Conservation (phyloP, 73 alveolate species). For the Halteria grandinella region DNA sequence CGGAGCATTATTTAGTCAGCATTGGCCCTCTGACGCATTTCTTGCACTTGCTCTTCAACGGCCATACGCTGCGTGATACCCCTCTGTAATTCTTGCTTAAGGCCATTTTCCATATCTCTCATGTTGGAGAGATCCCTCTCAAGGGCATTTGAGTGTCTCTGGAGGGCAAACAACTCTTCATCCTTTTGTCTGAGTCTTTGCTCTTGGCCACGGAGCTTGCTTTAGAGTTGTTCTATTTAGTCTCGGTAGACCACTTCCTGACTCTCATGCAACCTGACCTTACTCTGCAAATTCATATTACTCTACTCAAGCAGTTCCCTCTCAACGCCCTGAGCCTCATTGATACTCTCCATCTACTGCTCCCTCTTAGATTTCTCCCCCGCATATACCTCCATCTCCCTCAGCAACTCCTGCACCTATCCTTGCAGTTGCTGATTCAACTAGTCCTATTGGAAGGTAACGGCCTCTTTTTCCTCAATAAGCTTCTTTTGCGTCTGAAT, state of each 20-base stretch:
- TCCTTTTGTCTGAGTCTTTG: conserved; percentile 13
- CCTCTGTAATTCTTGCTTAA: conserved; percentile 4
- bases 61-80: not conserved
- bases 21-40: not conserved
- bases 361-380: not conserved
- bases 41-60: conserved; percentile 2
- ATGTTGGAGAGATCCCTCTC: conserved; percentile 24
- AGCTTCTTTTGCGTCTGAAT: conserved; percentile 13
- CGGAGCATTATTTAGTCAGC: not conserved
- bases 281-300: not conserved
- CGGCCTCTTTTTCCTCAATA: conserved; percentile 4
- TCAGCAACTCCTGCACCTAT: conserved; percentile 1
- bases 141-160: not conserved
- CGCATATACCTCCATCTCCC: conserved; percentile 2
- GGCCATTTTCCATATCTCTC: conserved; percentile 6
- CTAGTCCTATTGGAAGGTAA: conserved; percentile 5
- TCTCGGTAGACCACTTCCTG: conserved; percentile 21
- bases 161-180: conserved; percentile 1
- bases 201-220: not conserved
- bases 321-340: not conserved
- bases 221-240: not conserved
- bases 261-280: conserved; percentile 2
- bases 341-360: not conserved
- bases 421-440: not conserved
- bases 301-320: conserved; percentile 17